Evolutionary conservation across 176 grass and related monocot species (phyloP).

Genomic region (Pontederia crassipes): DNA sequence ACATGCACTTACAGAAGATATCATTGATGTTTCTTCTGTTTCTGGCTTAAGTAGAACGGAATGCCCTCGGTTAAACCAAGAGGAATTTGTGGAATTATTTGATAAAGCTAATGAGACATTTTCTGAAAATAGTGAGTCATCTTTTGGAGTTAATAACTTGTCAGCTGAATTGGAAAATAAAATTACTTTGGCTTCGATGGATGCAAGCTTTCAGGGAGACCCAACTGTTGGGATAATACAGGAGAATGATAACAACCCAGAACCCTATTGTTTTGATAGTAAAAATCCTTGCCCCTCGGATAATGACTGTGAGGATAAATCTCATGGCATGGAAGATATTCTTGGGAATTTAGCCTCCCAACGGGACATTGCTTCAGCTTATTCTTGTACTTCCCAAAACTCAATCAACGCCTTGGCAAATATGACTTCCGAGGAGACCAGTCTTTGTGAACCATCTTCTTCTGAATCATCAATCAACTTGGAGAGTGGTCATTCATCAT

Average conservation of each 20-base stretch:
- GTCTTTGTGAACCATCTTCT: no score
- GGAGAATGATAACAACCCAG: background rate
- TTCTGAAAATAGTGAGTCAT: constrained; percentile 9
- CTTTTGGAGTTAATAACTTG: constrained; percentile 10
- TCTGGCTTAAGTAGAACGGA: background rate
- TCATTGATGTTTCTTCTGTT: no score
- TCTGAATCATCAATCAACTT: no score
- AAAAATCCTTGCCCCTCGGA: background rate
- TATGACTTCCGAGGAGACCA: no score
- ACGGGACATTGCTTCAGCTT: no score
- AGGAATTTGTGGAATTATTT: constrained; percentile 14
- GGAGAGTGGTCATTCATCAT: background rate
- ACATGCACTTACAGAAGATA: no score
- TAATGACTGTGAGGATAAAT: background rate
- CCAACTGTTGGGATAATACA: constrained; percentile 12
- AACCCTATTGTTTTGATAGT: constrained; percentile 10
- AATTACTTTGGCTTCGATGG: constrained; percentile 9
- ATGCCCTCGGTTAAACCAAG: constrained; percentile 13
- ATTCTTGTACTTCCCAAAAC: no score
- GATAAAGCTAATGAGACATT: constrained; percentile 16
- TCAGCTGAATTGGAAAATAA: constrained; percentile 6
- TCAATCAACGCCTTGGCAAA: no score
- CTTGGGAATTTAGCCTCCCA: no score
- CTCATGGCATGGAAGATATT: no score
- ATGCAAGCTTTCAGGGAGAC: background rate